Base-by-base conservation (phyloP, 352 stramenopile genomes). In the Phytophthora chlamydospora region DNA sequence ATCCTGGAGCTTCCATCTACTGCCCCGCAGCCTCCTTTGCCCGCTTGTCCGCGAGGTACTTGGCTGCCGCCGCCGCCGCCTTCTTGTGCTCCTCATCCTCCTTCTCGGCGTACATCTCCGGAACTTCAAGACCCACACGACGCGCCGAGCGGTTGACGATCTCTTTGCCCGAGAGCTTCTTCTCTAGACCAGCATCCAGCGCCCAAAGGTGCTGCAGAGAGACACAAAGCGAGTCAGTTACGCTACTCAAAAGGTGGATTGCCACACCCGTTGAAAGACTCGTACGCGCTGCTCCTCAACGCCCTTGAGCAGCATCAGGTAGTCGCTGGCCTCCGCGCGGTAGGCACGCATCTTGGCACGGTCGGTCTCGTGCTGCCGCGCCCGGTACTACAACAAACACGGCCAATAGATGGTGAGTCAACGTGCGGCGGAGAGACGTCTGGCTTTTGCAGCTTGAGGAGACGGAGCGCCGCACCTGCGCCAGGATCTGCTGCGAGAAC, bases 111-210 rank as follows among this genome's bases (percentile, higher is more conserved):
- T 90, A 93, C 68, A 77, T 86, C 47, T 95, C 82, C 0, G 86
- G 86, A 44, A 95, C 73, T n/a, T 76, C 62, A 2, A 95, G 79
- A 27, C 86, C 86, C 11, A 95, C 86, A 55, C 82, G 84, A 47
- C 78, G 73, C 19, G 86, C 86, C 17, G 86, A 93, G 14, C 78
- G 80, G 57, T 91, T 75, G 41, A 95, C 84, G 38, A 95, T 88
- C 38, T 93, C 84, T 17, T 90, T 55, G 3, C 78, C 67, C 38
- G 77, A 68, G 12, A 95, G 69, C 52, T 86, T 88, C 50, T 78
- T 82, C 53, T 95, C 86, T 6, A 75, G 34, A 38, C 86, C 86
- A 21, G 79, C 78, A 34, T 95, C 86, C 51, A 95, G 62, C 2
- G 81, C 72, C 86, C 83, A 93, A 46, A 95, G 57, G 53, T 63